Percentiles rank a stretch among this genome's conserved stretches.
Evolutionary conservation across 768 basidiomycete species (phyloP).

Genomic region (Xanthoconium stramineum): DNA sequence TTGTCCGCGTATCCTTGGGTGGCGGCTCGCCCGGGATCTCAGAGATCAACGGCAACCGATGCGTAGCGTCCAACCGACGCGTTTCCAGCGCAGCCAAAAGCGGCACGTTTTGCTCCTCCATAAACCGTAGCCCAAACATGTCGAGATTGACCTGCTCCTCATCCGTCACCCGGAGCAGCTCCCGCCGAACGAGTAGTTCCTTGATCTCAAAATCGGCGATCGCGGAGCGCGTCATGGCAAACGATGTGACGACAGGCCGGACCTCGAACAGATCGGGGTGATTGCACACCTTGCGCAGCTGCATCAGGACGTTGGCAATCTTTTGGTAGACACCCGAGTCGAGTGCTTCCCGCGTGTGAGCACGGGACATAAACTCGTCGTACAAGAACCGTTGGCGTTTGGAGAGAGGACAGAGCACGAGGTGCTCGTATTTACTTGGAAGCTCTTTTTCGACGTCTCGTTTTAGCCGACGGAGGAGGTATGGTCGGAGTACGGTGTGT

Average conservation of each 20-base stretch:
- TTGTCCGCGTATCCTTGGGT: slow-evolving; percentile 69
- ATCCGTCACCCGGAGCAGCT: slow-evolving; percentile 54
- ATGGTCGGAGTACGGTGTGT: slow-evolving; percentile 94
- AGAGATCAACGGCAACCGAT: slow-evolving; percentile 47
- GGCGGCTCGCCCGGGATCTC: slow-evolving; percentile 64
- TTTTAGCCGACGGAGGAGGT: slow-evolving; percentile 92
- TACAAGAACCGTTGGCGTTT: slow-evolving; percentile 94
- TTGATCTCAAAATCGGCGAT: slow-evolving; percentile 81
- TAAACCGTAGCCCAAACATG: slow-evolving; percentile 61
- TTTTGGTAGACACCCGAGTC: slow-evolving; percentile 84
- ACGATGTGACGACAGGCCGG: slow-evolving; percentile 77
- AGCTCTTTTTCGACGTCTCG: slow-evolving; percentile 96
- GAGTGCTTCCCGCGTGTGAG: slow-evolving; percentile 78
- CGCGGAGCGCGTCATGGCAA: slow-evolving; percentile 70
- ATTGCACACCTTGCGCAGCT: slow-evolving; percentile 93
- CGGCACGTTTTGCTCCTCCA: slow-evolving; percentile 52
- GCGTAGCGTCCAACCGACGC: slow-evolving; percentile 56
- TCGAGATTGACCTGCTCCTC: slow-evolving; percentile 59
- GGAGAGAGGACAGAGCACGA: slow-evolving; percentile 82
- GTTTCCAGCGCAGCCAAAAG: slow-evolving; percentile 52
- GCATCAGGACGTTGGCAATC: slow-evolving; percentile 96
- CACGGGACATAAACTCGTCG: slow-evolving; percentile 92
- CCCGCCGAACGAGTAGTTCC: slow-evolving; percentile 80
- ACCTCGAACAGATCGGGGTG: slow-evolving; percentile 93
- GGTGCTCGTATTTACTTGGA: slow-evolving; percentile 90